Evolutionary conservation across 495 filamentous ascomycete species (phyloP).

Genomic region (Penicillium coffeae): DNA sequence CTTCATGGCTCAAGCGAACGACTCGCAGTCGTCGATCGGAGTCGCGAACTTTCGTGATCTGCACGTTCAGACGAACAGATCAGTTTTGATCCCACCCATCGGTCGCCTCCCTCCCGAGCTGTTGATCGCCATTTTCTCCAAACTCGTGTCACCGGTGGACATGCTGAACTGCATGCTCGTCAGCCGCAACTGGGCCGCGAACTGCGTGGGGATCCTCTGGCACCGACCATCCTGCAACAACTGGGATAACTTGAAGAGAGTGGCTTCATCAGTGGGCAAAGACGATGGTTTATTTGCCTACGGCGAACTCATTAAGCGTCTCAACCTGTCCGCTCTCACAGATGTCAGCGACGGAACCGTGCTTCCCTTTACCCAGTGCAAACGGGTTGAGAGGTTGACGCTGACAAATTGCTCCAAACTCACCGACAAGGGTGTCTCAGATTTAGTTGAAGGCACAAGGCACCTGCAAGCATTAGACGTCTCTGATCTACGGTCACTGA

Average conservation of each 20-base stretch:
- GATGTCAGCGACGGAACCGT: constrained; percentile 89
- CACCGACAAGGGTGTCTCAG: constrained; percentile 77
- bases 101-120: constrained; percentile 88
- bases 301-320: constrained; percentile 77
- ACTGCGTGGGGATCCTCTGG: constrained; percentile 91
- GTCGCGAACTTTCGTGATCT: constrained; percentile 73
- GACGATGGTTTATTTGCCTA: constrained; percentile 76
- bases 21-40: constrained; percentile 86
- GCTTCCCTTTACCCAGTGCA: constrained; percentile 75
- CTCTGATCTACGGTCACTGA: constrained; percentile 72
- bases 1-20: constrained; percentile 77
- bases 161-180: constrained; percentile 87
- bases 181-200: constrained; percentile 86
- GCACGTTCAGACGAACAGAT: constrained; percentile 52
- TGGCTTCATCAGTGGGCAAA: constrained; percentile 70
- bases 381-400: constrained; percentile 88
- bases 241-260: constrained; percentile 72
- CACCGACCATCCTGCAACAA: constrained; percentile 86
- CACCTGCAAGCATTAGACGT: constrained; percentile 89
- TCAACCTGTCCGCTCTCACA: constrained; percentile 81
- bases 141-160: constrained; percentile 69
- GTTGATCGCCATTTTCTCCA: constrained; percentile 86
- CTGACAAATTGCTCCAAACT: constrained; percentile 84
- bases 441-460: constrained; percentile 72
- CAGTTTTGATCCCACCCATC: constrained; percentile 63